Evolutionary conservation across 2,329 filamentous ascomycete genomes (phyloP).

Genomic region (Bipolaris sorokiniana): DNA sequence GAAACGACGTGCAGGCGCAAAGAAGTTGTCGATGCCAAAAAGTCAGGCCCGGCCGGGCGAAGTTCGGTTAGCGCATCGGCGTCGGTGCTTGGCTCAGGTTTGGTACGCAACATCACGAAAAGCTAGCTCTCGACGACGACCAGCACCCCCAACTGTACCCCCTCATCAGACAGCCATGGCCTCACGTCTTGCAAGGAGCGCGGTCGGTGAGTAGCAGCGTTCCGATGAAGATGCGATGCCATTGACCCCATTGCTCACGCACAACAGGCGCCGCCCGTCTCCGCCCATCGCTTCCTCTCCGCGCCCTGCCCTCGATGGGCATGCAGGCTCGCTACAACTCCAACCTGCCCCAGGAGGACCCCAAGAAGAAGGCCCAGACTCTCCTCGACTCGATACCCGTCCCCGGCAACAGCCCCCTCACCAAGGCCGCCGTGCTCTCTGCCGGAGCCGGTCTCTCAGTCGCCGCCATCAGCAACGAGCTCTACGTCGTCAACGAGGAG

Average conservation of each 20-base stretch:
- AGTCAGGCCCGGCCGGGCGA: constrained; percentile 25
- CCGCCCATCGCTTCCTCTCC: constrained; percentile 75
- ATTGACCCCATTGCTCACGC: constrained; percentile 50
- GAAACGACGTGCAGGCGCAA: constrained; percentile 5
- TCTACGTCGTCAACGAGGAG: constrained; percentile 99
- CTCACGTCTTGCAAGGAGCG: constrained; percentile 94
- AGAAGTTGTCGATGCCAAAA: constrained; percentile 25
- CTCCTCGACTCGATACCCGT: constrained; percentile 92
- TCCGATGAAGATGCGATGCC: constrained; percentile 39
- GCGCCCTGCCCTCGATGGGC: constrained; percentile 75
- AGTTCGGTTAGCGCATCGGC: constrained; percentile 33
- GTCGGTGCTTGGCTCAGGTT: constrained; percentile 26
- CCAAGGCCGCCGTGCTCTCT: constrained; percentile 97
- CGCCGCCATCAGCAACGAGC: constrained; percentile 98
- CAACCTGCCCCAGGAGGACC: constrained; percentile 82
- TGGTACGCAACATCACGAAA: constrained; percentile 34
- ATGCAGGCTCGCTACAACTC: constrained; percentile 74
- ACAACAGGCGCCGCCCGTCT: constrained; percentile 83
- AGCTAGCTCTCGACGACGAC: constrained; percentile 32
- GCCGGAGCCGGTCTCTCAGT: constrained; percentile 87
- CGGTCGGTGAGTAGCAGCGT: constrained; percentile 75
- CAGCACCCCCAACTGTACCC: constrained; percentile 46
- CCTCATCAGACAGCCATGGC: constrained; percentile 76
- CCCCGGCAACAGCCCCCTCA: constrained; percentile 88
- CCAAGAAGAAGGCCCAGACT: constrained; percentile 96